Conservation (phyloP, 768 basidiomycete genomes). For the Calocybe cyanea region DNA sequence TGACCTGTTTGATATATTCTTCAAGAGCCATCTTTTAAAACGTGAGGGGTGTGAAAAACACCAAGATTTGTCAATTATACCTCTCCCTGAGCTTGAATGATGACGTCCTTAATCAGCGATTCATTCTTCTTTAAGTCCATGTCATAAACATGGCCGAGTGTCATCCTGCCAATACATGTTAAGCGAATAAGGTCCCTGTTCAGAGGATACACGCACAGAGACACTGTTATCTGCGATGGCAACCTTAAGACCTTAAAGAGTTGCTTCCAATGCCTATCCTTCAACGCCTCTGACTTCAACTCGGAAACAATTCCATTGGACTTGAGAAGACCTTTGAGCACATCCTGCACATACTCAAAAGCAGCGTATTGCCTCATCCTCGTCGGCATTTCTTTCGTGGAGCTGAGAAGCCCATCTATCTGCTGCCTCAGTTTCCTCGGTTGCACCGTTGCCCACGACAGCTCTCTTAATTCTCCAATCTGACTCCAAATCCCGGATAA, state of each 20-base stretch:
- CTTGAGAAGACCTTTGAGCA: conserved; percentile 80
- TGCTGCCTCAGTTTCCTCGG: conserved; percentile 93
- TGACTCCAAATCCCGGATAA: conserved; percentile 96
- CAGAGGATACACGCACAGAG: conserved; percentile 45
- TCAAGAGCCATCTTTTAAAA: conserved; percentile 82
- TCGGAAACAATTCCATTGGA: conserved; percentile 88
- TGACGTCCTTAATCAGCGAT: conserved; percentile 85
- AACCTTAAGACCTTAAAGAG: conserved; percentile 86
- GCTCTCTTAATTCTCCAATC: conserved; percentile 83
- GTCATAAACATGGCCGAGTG: conserved; percentile 94
- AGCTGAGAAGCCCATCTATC: conserved; percentile 83
- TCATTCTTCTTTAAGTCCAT: conserved; percentile 96
- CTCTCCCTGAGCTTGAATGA: conserved; percentile 97
- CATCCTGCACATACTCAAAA: conserved; percentile 96
- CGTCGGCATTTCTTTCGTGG: conserved; percentile 99
- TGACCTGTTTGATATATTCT: conserved; percentile 94
- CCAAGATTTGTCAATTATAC: conserved; percentile 31
- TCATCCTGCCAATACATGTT: conserved; percentile 51
- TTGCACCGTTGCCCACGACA: conserved; percentile 88
- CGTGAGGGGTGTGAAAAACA: conserved; percentile 19
- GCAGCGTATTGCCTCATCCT: conserved; percentile 99
- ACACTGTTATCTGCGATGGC: conserved; percentile 70
- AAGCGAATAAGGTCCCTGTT: too few relatives aligned
- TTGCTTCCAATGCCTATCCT: conserved; percentile 98
- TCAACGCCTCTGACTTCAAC: conserved; percentile 93